Evolutionary conservation across 129 eudicot species (phyloP).

Genomic region (Ambrosia artemisiifolia): DNA sequence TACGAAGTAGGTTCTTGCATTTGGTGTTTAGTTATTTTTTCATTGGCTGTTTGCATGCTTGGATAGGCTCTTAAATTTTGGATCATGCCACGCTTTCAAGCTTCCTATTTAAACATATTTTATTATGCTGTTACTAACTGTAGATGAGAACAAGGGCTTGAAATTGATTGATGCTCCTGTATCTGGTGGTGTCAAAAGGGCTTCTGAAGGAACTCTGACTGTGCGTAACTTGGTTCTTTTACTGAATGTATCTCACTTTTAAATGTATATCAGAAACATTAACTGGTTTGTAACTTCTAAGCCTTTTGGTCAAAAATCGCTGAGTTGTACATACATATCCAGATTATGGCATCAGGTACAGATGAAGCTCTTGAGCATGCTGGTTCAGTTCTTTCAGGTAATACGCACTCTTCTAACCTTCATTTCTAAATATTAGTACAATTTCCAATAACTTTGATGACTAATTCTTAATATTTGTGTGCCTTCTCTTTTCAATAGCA

Average conservation of each 20-base stretch:
- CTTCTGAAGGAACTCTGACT: constrained; percentile 89
- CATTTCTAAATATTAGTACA: background rate
- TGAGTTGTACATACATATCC: constrained; percentile 14
- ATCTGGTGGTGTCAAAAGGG: constrained; percentile 96
- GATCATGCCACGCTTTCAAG: background rate
- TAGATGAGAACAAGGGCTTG: constrained; percentile 67
- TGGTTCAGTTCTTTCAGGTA: constrained; percentile 88
- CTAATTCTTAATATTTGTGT: constrained; percentile 5
- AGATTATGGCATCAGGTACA: constrained; percentile 97
- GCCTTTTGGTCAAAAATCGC: background rate
- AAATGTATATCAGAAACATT: constrained; percentile 1
- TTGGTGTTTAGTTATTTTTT: constrained; percentile 12
- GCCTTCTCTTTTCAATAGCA: constrained; percentile 46
- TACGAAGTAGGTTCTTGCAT: constrained; percentile 59
- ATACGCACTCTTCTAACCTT: background rate
- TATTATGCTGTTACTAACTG: constrained; percentile 11
- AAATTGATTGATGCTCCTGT: constrained; percentile 98
- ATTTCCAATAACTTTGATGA: background rate
- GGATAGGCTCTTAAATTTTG: background rate
- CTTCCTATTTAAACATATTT: constrained; percentile 11
- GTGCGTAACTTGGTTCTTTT: constrained; percentile 41
- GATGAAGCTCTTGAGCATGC: constrained; percentile 88
- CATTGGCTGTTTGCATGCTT: background rate
- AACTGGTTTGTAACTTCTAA: constrained; percentile 9
- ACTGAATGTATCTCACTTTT: constrained; percentile 3